phyloP scores from a whole-genome alignment of 2,329 filamentous ascomycete species.

The Verticillium isaacii region DNA sequence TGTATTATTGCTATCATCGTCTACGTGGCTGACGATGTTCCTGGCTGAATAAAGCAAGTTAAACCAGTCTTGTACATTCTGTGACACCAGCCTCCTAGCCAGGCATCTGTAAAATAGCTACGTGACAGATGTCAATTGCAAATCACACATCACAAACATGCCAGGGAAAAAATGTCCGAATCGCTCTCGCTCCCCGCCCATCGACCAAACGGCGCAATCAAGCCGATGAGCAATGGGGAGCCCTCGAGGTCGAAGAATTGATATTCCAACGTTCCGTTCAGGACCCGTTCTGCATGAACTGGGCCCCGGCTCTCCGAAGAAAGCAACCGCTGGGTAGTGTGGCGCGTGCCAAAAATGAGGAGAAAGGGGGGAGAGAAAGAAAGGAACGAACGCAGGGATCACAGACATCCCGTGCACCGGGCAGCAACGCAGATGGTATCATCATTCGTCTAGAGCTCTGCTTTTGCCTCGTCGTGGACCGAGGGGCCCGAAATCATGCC shows the following conservation, averaged over 20 bases:
- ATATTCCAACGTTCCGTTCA: slow-evolving; percentile 84
- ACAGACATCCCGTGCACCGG: not conserved
- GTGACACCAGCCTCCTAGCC: too few species aligned
- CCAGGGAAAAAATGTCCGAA: slow-evolving; percentile 22
- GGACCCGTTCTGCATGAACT: slow-evolving; percentile 63
- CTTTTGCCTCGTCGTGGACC: not conserved
- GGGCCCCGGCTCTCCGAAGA: slow-evolving; percentile 67
- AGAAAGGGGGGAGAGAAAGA: not conserved
- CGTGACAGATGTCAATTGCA: too few species aligned
- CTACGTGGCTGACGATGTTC: not conserved
- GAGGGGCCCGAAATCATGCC: slow-evolving; percentile 1
- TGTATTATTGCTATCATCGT: not conserved
- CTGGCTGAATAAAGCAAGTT: not conserved
- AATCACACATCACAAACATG: not conserved
- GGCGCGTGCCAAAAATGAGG: slow-evolving; percentile 46
- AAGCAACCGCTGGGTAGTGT: slow-evolving; percentile 24
- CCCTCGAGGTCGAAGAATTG: slow-evolving; percentile 3
- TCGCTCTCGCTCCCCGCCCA: slow-evolving; percentile 38
- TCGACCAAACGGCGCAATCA: slow-evolving; percentile 7
- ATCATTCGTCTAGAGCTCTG: slow-evolving; percentile 12
- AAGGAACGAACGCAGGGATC: slow-evolving; percentile 11
- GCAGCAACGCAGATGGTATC: slow-evolving; percentile 7
- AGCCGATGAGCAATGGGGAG: not conserved
- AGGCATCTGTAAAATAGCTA: too few species aligned
- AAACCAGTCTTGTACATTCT: not conserved